Base-by-base conservation (phyloP, 129 eudicot species). In the Chrysanthemum makinoi region DNA sequence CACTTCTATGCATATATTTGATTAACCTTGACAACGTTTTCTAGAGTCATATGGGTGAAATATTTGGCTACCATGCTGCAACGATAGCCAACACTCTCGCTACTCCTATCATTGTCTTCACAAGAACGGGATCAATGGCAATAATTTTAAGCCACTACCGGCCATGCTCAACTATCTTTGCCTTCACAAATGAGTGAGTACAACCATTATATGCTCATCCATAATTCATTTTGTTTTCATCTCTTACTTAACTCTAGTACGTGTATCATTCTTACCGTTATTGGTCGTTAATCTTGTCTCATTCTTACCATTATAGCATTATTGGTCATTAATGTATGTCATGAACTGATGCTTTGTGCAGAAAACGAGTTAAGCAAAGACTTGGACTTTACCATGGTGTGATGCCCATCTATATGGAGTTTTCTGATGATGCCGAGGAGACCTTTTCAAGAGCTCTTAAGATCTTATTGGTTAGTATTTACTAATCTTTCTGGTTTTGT, bases 121-220 rank as follows among this genome's bases (percentile, higher is more conserved):
- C 99, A 63, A 94, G 93, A 83, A 89, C 99, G 3, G 99, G 97
- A 43, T 87, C 99, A 9, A 94, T 94, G 99, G 99, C 99, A 50
- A 67, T 94, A 35, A 76, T 76, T 74, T 81, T 94, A 80, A 94
- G 99, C 77, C 97, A 94, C 78, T 87, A 80, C 75, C 90, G 97
- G 33, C 99, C 99, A 9, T 87, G 86, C 43, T 84, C 96, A 67
- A 86, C 90, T 61, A 84, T 94, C 44, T 94, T 94, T 81, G 99
- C 99, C 71, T 94, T 94, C 84, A 94, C 97, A 54, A 94, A 86
- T 73, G 92, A 72, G 99, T 94, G 74, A 90, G 97, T 86, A 10
- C 81, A 58, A 2, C 47, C 60, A 52, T 59, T 17, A 11, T 26
- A 47, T 62, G 13, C 11, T 65, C 20, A 4, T 57, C 68, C 73